Base-by-base conservation (phyloP, 306 rosid genomes). In the Elaeagnus macrophylla region DNA sequence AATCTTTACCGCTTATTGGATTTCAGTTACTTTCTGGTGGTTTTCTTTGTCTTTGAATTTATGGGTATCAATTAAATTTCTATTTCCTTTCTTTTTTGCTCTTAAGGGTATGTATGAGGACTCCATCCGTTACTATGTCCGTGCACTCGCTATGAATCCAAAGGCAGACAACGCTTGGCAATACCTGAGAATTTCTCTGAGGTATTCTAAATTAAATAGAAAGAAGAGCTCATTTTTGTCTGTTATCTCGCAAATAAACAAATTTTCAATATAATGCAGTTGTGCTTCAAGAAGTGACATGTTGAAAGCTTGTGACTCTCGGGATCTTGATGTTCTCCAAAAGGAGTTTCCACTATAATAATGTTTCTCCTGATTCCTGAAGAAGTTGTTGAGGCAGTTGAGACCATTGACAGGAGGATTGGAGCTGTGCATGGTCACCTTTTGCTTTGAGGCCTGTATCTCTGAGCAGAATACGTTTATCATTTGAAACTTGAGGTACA, bases 121-220 rank as follows among this genome's bases (percentile, higher is more conserved):
- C 37, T 91, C 99, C 59, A 72, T 91, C 41, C 86, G 91, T 9
- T 91, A 87, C 74, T 91, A 91, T 57, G 95, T 91, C 53, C 84
- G 99, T 25, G 95, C 99, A 56, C 99, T 87, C 14, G 60, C 93
- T 56, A 91, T 91, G 99, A 91, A 91, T 75, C 99, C 99, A 0
- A 91, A 91, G 78, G 96, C 95, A 41, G 99, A 91, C 43, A 87
- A 91, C 54, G 96, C 96, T 53, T 91, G 99, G 99, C 96, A 87
- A 60, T 87, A 91, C 77, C 71, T 91, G 69, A 84, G 99, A 77
- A 87, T 87, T 67, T 87, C 99, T 39, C 69, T 91, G 56, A 91
- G 99, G 99, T 87, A 74, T 58, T 81, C 38, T 43, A 47, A 44
- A 16, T 36, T 9, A 43, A 37, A 44, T 6, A 45, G 15, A 42